A percentile compares a stretch with the other conserved stretches of the same genome.
Evolutionary conservation across 257 asterid species (phyloP).

Genomic region (Gardenia jasminoides): DNA sequence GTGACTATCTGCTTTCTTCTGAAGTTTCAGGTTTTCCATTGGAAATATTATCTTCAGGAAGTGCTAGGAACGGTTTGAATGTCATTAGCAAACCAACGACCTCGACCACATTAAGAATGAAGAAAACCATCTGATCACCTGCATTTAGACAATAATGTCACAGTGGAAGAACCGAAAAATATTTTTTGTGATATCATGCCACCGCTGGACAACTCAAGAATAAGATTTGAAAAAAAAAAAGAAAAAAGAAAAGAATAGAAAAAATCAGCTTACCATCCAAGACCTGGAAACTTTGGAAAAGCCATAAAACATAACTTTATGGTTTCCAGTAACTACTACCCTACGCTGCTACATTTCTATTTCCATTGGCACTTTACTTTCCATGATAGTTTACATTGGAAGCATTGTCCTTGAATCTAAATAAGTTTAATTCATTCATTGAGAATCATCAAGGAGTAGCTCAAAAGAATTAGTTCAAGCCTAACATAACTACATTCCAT

Average conservation of each 20-base stretch:
- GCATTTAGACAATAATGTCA: constrained; percentile 25
- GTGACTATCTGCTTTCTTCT: not conserved
- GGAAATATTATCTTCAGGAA: constrained; percentile 20
- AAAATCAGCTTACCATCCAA: not conserved
- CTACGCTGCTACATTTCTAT: too few species aligned
- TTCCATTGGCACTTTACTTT: too few species aligned
- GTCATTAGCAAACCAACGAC: constrained; percentile 53
- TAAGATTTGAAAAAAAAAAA: not conserved
- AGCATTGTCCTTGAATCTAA: too few species aligned
- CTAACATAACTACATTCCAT: not conserved
- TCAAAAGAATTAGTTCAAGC: not conserved
- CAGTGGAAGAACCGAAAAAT: constrained; percentile 1
- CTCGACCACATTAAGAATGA: constrained; percentile 52
- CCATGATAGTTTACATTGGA: too few species aligned
- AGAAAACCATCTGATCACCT: constrained; percentile 74
- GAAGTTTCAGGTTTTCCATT: not conserved
- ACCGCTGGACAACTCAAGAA: not conserved
- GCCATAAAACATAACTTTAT: too few species aligned
- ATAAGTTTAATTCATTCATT: too few species aligned
- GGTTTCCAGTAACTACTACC: too few species aligned
- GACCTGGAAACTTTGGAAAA: not conserved
- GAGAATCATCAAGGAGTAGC: not conserved
- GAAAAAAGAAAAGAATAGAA: not conserved
- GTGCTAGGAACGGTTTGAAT: constrained; percentile 49
- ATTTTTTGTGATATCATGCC: not conserved